These are phyloP conservation scores for Grosmannia clavigera DNA, from an alignment of 2,329 filamentous ascomycete species.

Conservation along the genomic window DNA sequence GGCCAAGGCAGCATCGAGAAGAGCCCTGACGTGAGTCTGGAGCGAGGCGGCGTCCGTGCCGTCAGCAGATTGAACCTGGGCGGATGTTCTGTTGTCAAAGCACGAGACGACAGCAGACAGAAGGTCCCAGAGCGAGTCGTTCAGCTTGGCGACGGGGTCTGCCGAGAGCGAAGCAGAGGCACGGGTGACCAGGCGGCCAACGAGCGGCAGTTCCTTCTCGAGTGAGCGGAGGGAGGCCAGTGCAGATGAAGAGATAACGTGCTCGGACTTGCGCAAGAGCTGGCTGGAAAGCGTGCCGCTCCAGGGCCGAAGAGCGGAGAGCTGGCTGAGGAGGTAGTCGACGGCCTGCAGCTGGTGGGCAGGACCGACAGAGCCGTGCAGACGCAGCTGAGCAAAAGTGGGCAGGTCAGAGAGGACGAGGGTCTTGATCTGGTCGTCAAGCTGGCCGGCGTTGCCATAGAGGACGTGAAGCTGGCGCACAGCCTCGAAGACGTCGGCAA, in stretches of 20 bases:
- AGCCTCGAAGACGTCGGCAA: slow-evolving; percentile 42
- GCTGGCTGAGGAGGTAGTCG: slow-evolving; percentile 28
- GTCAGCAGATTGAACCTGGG: neutral
- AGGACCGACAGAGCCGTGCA: slow-evolving; percentile 24
- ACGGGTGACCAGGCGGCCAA: slow-evolving; percentile 41
- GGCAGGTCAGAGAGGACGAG: slow-evolving; percentile 35
- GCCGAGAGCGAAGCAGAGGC: slow-evolving; percentile 35
- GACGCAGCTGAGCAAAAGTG: slow-evolving; percentile 29
- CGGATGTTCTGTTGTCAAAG: slow-evolving; percentile 15
- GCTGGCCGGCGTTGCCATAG: slow-evolving; percentile 15
- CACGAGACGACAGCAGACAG: slow-evolving; percentile 28
- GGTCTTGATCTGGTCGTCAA: slow-evolving; percentile 5
- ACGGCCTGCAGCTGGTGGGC: slow-evolving; percentile 32
- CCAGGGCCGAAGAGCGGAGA: slow-evolving; percentile 28
- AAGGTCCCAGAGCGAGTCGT: slow-evolving; percentile 33
- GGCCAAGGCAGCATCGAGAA: slow-evolving; percentile 13
- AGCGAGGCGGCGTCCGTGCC: neutral
- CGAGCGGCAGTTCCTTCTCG: slow-evolving; percentile 49
- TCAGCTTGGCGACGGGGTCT: slow-evolving; percentile 37
- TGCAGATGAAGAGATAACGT: slow-evolving; percentile 36
- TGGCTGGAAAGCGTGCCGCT: slow-evolving; percentile 34
- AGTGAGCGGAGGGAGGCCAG: slow-evolving; percentile 50
- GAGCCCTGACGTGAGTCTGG: slow-evolving; percentile 11
- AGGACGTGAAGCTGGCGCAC: slow-evolving; percentile 41
- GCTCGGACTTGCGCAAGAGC: slow-evolving; percentile 42